Percentiles rank a stretch among this genome's conserved stretches.
phyloP scores from a whole-genome alignment of 345 rosid species.

The Hevea brasiliensis region DNA sequence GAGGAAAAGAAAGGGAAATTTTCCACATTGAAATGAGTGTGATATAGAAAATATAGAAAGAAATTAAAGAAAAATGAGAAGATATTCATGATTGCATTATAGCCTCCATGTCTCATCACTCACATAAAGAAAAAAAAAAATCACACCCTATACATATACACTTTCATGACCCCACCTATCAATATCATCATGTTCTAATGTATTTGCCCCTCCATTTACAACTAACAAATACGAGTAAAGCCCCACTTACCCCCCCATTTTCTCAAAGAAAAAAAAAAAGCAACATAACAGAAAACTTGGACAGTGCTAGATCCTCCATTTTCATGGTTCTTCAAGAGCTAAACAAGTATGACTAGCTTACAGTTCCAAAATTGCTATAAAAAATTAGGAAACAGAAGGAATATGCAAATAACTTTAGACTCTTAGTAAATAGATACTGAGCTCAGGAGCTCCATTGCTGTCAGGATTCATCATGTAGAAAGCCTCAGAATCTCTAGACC shows the following conservation, averaged over 20 bases:
- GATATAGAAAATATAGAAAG: neutral
- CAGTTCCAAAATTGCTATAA: neutral
- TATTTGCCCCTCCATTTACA: slow-evolving; percentile 44
- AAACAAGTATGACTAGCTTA: slow-evolving; percentile 26
- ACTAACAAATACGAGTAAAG: slow-evolving; percentile 31
- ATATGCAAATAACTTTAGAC: slow-evolving; percentile 27
- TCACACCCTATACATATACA: slow-evolving; percentile 44
- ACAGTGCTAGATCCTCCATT: slow-evolving; percentile 27
- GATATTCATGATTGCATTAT: slow-evolving; percentile 39
- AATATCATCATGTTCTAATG: slow-evolving; percentile 35
- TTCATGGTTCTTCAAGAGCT: slow-evolving; percentile 26
- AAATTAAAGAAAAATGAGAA: slow-evolving; percentile 17
- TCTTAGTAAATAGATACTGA: slow-evolving; percentile 90
- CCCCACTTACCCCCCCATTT: slow-evolving; percentile 32
- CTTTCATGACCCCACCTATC: slow-evolving; percentile 40
- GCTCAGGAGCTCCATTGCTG: slow-evolving; percentile 94
- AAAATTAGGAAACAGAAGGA: neutral
- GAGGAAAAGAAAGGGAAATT: neutral
- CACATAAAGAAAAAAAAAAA: slow-evolving; percentile 7
- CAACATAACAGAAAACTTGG: slow-evolving; percentile 6
- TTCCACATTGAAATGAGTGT: slow-evolving; percentile 6
- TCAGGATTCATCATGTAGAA: slow-evolving; percentile 99
- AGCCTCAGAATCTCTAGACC: slow-evolving; percentile 97
- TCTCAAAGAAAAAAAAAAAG: slow-evolving; percentile 2
- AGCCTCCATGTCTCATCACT: slow-evolving; percentile 28